phyloP scores from a whole-genome alignment of 208 protist species.

The Trypanosoma brucei region DNA sequence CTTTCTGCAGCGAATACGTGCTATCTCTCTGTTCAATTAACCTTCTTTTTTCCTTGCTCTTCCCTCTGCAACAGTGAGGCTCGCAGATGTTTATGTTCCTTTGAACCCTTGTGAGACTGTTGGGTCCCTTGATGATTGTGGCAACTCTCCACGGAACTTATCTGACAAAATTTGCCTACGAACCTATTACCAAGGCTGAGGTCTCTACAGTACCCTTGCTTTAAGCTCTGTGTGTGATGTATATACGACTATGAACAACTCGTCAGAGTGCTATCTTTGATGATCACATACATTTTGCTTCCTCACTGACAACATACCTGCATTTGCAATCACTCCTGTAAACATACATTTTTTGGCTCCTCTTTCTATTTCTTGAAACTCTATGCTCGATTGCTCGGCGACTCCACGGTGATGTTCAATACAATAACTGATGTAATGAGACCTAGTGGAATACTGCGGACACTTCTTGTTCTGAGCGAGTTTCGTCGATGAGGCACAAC shows the following conservation, averaged over 20 bases:
- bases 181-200: conserved; percentile 28
- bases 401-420: background rate
- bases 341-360: background rate
- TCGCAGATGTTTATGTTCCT: background rate
- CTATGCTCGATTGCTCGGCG: background rate
- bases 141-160: conserved; percentile 24
- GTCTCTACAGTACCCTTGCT: background rate
- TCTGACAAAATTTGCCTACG: conserved; percentile 21
- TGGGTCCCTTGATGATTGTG: conserved; percentile 21
- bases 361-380: background rate
- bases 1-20: background rate
- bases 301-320: conserved; percentile 1
- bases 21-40: too few relatives aligned
- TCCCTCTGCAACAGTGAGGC: background rate
- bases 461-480: background rate
- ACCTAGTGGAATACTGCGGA: background rate
- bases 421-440: conserved; percentile 12
- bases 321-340: background rate
- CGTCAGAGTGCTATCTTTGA: conserved; percentile 4
- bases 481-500: background rate
- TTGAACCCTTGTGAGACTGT: background rate
- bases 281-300: conserved; percentile 8
- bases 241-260: conserved; percentile 7
- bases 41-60: background rate
- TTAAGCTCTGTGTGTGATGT: background rate